Evolutionary conservation across 78 protist species (phyloP), one percentile per base, ranked within the genome.

Genomic region (Guillardia theta): DNA sequence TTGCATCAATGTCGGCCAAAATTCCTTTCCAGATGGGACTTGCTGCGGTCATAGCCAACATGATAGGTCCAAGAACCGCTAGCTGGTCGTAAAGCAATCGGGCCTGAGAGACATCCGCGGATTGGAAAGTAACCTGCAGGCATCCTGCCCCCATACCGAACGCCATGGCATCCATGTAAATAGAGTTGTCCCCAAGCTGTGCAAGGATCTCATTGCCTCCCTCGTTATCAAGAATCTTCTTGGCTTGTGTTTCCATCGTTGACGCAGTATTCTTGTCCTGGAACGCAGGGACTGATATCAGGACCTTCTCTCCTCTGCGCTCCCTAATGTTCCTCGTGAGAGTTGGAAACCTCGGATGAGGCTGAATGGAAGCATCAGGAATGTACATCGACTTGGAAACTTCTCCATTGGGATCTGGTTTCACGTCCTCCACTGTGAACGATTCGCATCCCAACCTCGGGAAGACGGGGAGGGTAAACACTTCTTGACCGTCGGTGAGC

Each of bases 81-180:
- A 98, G 93, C 50, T 97, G 98, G 94, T 99, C 99, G 88, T 97
- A 97, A 21, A 99, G 94, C 24, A 48, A n/a, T 43, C 99, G 96
- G 0, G 98, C 98, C 62, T 98, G 98, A 39, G 83, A 92, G 6
- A 98, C 39, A 93, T 96, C 77, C 24, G 95, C 43, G 10, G 98
- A 94, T 92, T 98, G 99, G 87, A 98, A 96, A 4, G 99, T 98
- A n/a, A 94, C 92, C 94, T 98, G 99, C 30, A 98, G 97, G 92
- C 99, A 98, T 94, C 98, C 97, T 92, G 95, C 83, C 22, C 99
- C 99, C 99, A 99, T 99, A 41, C 99, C 99, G 80, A 98, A 99
- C 36, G 98, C 98, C 99, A 98, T 98, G 92, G 98, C 95, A 94
- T 99, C 99, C 99, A 98, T 98, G 95, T 97, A 96, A 53, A 99